These are phyloP conservation scores for Dipteronia sinensis DNA, from an alignment of 345 rosid genomes.

Conservation along the genomic window DNA sequence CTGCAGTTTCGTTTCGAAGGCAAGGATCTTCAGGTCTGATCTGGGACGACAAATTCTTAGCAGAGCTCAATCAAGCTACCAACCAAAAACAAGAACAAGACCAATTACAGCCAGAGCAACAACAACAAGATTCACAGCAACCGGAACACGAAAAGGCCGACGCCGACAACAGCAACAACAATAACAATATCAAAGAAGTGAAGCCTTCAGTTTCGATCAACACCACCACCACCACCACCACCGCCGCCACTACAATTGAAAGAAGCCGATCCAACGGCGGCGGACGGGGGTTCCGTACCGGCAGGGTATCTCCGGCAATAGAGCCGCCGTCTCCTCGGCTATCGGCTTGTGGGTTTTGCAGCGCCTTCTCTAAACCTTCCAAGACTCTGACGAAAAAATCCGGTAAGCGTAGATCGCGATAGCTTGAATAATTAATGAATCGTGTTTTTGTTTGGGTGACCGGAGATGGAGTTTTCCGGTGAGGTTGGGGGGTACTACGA, in stretches of 20 bases:
- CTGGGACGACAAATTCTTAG: slow-evolving; percentile 75
- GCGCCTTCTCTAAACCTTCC: slow-evolving; percentile 54
- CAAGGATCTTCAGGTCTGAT: slow-evolving; percentile 95
- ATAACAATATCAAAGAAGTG: slow-evolving; percentile 41
- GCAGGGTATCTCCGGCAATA: slow-evolving; percentile 74
- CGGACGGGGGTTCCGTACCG: slow-evolving; percentile 70
- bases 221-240: no score
- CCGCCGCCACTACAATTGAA: slow-evolving; percentile 28
- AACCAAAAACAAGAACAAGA: slow-evolving; percentile 28
- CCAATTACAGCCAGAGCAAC: slow-evolving; percentile 16
- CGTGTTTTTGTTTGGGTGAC: background rate
- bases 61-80: slow-evolving; percentile 47
- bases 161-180: background rate
- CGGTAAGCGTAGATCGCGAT: slow-evolving; percentile 64
- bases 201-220: slow-evolving; percentile 38
- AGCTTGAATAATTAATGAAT: slow-evolving; percentile 8
- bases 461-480: slow-evolving; percentile 30
- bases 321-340: slow-evolving; percentile 95
- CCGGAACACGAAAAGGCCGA: background rate
- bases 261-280: slow-evolving; percentile 92
- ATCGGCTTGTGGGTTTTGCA: slow-evolving; percentile 81
- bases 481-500: background rate
- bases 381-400: slow-evolving; percentile 51
- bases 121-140: slow-evolving; percentile 19
- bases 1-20: slow-evolving; percentile 80